Base-by-base conservation (phyloP, 2,329 filamentous ascomycete species). In the Venturia nashicola region DNA sequence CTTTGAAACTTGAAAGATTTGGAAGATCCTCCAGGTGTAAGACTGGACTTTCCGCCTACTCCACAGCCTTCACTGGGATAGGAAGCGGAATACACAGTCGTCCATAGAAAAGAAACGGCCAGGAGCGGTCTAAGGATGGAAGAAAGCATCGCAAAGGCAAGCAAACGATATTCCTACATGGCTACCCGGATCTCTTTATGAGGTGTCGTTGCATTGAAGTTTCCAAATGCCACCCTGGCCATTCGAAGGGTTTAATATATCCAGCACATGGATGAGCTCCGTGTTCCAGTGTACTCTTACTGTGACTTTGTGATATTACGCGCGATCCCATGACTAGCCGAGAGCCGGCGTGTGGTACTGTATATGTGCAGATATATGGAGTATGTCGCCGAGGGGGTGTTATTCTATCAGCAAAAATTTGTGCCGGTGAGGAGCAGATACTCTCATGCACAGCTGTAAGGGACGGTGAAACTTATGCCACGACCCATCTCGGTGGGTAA, bases 1-100 rank as follows among this genome's bases (percentile, higher is more conserved):
- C 59, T 60, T 8, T 60, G 32, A 36, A 42, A 44, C 23, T 5
- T 60, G 59, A 60, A 60, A n/a, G 59, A 27, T 39, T 60, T 60
- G 14, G 59, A 60, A 9, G 18, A 16, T 60, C 59, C 59, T 39
- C 59, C 59, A 14, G 59, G 59, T 16, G 34, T 60, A n/a, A 60
- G 59, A 23, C 59, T 60, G 59, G 39, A 42, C 59, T 40, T 39
- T 44, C 36, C 42, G n/a, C 20, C 36, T 8, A 7, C n/a, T 20
- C 34, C 34, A 23, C 59, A 60, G 59, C 59, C 59, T 44, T 42
- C 39, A 16, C 39, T 42, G 5, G 59, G 39, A 27, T 39, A 16
- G 7, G 59, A 34, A 39, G 39, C 39, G 32, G 59, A 34, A 11
- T 18, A 27, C 9, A 27, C 39, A 7, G 59, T 43, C 20, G n/a